Percentiles rank a stretch among this genome's conserved stretches.
These are phyloP conservation scores for Bryum argenteum DNA, from an alignment of 225 moss, liverwort and hornwort species.

Conservation along the genomic window DNA sequence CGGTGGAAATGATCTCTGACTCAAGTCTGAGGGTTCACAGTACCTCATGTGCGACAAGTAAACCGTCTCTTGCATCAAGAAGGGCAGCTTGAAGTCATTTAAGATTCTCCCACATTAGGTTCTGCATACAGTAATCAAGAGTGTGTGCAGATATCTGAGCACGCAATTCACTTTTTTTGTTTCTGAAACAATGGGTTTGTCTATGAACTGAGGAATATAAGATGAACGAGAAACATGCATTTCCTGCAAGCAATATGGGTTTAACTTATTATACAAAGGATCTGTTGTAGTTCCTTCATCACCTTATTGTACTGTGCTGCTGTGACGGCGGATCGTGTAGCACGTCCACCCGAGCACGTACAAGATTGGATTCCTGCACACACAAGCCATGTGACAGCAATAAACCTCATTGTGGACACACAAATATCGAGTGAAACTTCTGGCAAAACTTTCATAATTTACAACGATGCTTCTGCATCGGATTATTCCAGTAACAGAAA, in stretches of 20 bases:
- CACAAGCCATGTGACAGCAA: not conserved
- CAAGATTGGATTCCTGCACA: slow-evolving; percentile 19
- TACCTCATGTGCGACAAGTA: not conserved
- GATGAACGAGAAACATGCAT: no score
- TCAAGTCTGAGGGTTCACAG: not conserved
- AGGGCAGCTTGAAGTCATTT: slow-evolving; percentile 16
- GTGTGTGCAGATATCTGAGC: not conserved
- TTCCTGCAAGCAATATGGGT: no score
- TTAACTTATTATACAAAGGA: not conserved
- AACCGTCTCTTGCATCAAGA: slow-evolving; percentile 14
- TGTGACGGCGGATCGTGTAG: slow-evolving; percentile 1
- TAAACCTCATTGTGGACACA: not conserved
- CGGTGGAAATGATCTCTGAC: slow-evolving; percentile 1
- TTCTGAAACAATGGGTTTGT: no score
- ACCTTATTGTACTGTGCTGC: not conserved
- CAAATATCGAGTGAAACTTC: slow-evolving; percentile 15
- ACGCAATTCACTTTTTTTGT: no score
- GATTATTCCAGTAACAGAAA: slow-evolving; percentile 39
- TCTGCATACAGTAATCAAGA: slow-evolving; percentile 5
- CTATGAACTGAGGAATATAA: no score
- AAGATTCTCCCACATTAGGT: slow-evolving; percentile 20
- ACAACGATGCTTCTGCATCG: slow-evolving; percentile 44
- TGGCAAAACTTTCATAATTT: slow-evolving; percentile 34
- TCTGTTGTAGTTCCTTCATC: not conserved
- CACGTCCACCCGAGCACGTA: not conserved